Conservation (phyloP, 2,329 filamentous ascomycete species). For the Aureobasidium zeae region DNA sequence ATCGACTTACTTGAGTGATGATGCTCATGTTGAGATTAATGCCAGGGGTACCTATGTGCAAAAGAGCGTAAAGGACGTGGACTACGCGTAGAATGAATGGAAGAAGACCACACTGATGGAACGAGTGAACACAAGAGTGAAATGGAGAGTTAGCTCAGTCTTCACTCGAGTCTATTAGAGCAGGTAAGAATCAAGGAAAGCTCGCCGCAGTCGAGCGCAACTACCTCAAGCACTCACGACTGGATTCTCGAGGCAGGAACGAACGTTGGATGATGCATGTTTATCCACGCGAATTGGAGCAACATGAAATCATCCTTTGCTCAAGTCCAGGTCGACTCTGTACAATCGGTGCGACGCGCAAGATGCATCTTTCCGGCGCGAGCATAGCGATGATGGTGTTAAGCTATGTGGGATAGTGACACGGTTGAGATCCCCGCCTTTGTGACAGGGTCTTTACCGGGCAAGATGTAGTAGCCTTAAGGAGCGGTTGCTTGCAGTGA, state of each 20-base stretch:
- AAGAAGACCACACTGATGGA: not conserved
- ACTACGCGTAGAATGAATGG: not conserved
- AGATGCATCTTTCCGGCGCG: constrained; percentile 2
- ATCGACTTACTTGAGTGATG: not conserved
- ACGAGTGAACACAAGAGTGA: not conserved
- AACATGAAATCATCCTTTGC: constrained; percentile 7
- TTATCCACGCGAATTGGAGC: not conserved
- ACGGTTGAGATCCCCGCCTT: constrained; percentile 14
- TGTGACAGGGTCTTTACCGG: constrained; percentile 3
- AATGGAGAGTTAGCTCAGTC: too few species aligned
- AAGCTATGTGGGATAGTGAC: not conserved
- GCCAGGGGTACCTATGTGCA: not conserved
- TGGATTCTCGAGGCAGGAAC: not conserved
- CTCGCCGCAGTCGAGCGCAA: not conserved
- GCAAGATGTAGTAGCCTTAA: not conserved
- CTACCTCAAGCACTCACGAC: constrained; percentile 2
- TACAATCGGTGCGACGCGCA: constrained; percentile 11
- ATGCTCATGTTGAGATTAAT: constrained; percentile 7
- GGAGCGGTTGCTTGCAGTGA: constrained; percentile 5
- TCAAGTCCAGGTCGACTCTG: constrained; percentile 3
- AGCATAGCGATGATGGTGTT: not conserved
- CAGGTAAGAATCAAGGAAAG: constrained; percentile 1
- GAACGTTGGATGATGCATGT: constrained; percentile 3
- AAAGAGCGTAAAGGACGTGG: not conserved
- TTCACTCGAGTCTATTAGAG: too few species aligned